phyloP scores from a whole-genome alignment of 2,329 filamentous ascomycete species.

The Delphinella strobiligena region DNA sequence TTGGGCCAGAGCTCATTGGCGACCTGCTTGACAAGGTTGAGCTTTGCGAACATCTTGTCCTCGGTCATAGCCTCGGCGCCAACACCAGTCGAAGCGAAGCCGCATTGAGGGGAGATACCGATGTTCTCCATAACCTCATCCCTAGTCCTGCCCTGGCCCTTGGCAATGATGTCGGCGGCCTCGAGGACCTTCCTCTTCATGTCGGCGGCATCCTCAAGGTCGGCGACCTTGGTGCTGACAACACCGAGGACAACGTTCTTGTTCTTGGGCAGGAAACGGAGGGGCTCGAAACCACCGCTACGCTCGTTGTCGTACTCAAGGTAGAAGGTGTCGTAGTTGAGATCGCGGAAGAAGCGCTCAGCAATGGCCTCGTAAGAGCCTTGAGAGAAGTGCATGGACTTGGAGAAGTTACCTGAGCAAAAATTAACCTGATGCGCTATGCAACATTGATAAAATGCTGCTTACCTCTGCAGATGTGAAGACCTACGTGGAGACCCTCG shows the following conservation, averaged over 20 bases:
- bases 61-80: slow-evolving; percentile 25
- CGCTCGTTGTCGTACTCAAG: slow-evolving; percentile 27
- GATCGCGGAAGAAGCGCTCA: slow-evolving; percentile 24
- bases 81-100: slow-evolving; percentile 25
- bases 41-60: slow-evolving; percentile 27
- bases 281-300: slow-evolving; percentile 26
- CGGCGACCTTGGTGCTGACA: slow-evolving; percentile 25
- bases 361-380: slow-evolving; percentile 27
- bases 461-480: slow-evolving; percentile 26
- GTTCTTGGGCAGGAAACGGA: slow-evolving; percentile 24
- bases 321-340: slow-evolving; percentile 29
- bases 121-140: slow-evolving; percentile 26
- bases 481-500: slow-evolving; percentile 24
- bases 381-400: slow-evolving; percentile 26
- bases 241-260: slow-evolving; percentile 29
- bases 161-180: slow-evolving; percentile 25
- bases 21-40: slow-evolving; percentile 24
- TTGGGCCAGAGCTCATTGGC: slow-evolving; percentile 25
- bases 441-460: background rate
- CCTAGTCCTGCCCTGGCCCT: slow-evolving; percentile 23
- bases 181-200: slow-evolving; percentile 22
- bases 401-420: slow-evolving; percentile 23
- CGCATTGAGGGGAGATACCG: slow-evolving; percentile 26
- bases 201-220: slow-evolving; percentile 22
- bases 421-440: no score